Evolutionary conservation across 2,329 filamentous ascomycete genomes (phyloP).

Genomic region (Tolypocladium paradoxum): DNA sequence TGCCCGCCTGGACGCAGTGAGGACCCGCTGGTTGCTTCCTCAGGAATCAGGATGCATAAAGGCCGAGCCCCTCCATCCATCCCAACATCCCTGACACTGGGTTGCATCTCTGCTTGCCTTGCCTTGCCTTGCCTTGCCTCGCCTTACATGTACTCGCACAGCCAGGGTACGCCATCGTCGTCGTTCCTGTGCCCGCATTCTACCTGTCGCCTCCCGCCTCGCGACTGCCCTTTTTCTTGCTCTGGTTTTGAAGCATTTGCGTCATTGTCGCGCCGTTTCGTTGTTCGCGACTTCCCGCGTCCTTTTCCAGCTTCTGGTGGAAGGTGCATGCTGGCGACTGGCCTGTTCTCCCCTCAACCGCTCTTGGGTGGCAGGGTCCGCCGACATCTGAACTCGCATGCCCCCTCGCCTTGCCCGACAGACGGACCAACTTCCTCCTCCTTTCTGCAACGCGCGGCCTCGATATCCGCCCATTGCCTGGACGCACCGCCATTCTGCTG

Average conservation of each 20-base stretch:
- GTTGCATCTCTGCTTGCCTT: not conserved
- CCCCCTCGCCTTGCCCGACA: not conserved
- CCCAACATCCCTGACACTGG: slow-evolving; percentile 4
- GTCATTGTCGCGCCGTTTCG: not conserved
- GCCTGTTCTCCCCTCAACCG: not conserved
- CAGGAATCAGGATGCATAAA: not conserved
- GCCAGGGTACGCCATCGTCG: not conserved
- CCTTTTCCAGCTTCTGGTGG: not conserved
- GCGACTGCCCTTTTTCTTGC: not conserved
- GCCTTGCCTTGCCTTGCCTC: not conserved
- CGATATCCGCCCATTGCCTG: not conserved
- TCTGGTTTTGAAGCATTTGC: not conserved
- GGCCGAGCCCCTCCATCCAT: slow-evolving; percentile 6
- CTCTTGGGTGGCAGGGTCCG: not conserved
- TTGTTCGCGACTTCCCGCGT: not conserved
- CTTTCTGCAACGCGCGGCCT: not conserved
- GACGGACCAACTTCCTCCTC: not conserved
- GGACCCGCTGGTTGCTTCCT: not conserved
- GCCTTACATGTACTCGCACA: not conserved
- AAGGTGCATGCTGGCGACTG: not conserved
- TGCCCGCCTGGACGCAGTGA: too few species aligned
- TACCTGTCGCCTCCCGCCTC: not conserved
- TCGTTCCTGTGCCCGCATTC: not conserved
- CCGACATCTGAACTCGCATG: not conserved
- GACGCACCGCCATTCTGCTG: not conserved